Evolutionary conservation across 768 basidiomycete species (phyloP), one percentile per base, ranked within the genome.

Genomic region (Boletus rufocinnamomeus): DNA sequence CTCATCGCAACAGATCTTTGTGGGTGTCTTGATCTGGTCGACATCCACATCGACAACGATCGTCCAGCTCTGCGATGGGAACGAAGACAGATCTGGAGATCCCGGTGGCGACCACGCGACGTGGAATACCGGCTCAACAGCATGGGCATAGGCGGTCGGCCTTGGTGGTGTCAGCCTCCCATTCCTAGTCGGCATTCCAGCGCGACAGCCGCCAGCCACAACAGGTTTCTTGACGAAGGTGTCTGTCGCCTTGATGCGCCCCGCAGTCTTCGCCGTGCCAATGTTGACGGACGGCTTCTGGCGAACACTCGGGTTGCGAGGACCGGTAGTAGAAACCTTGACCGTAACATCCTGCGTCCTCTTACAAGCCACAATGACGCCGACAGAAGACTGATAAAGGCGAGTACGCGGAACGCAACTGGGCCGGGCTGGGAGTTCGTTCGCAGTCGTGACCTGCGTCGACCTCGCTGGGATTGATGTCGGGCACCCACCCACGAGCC

Each of bases 11-110:
- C 30, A 28, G 27, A 25, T 23, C 8, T 38, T 45, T 2, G 30
- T 21, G 19, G 8, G 10, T 0, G 23, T 48, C 28, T 32, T 25
- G 25, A 16, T 19, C 7, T n/a, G 43, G 16, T 49, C 27, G 8
- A 28, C 23, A 17, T 34, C 52, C 2, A 27, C 21, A 16, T 25
- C 17, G 23, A 46, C 27, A 14, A 52, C 44, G 2, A 54, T 32
- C 1, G 37, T 49, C 62, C 48, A 52, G 16, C 34, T 56, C 21
- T 48, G 62, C 0, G 62, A 67, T 7, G 45, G 61, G 40, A 48
- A 57, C 0, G 54, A 60, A 16, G 53, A 50, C 9, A 57, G 34
- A 27, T 45, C 30, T 10, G 65, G 43, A 9, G 47, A 50, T 4
- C 35, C 3, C 2, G 41, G 38, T 2, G 46, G 32, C 0, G 53